Percentiles rank a stretch among this genome's conserved stretches.
These are phyloP conservation scores for Darksidea phi DNA, from an alignment of 495 filamentous ascomycete genomes.

Conservation along the genomic window DNA sequence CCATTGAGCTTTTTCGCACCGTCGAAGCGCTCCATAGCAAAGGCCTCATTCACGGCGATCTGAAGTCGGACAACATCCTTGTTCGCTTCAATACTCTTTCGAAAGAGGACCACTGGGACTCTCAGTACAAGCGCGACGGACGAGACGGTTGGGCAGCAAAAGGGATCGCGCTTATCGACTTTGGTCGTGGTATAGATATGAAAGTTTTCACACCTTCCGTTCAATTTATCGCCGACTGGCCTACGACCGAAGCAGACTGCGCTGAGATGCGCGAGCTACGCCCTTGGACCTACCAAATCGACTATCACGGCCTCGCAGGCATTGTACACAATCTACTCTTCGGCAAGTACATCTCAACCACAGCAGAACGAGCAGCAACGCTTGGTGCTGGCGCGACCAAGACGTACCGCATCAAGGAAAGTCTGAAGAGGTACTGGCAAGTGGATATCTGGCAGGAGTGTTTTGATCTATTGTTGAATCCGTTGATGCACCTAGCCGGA, in stretches of 20 bases:
- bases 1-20: constrained; percentile 85
- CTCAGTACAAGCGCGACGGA: constrained; percentile 69
- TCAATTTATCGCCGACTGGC: constrained; percentile 94
- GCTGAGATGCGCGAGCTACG: constrained; percentile 89
- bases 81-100: constrained; percentile 67
- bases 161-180: constrained; percentile 86
- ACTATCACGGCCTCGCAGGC: constrained; percentile 88
- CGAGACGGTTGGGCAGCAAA: constrained; percentile 74
- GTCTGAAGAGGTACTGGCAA: constrained; percentile 92
- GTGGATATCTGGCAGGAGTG: constrained; percentile 79
- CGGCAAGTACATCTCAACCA: constrained; percentile 89
- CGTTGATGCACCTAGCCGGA: constrained; percentile 57
- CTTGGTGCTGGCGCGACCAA: constrained; percentile 54
- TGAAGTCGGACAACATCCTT: constrained; percentile 94
- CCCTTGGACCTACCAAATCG: constrained; percentile 94
- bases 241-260: constrained; percentile 78
- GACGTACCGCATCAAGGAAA: constrained; percentile 70
- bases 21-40: constrained; percentile 81
- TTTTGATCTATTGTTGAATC: constrained; percentile 87
- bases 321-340: constrained; percentile 84
- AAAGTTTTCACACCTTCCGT: constrained; percentile 71
- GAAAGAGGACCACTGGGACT: constrained; percentile 48
- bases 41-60: constrained; percentile 83
- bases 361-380: constrained; percentile 43
- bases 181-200: constrained; percentile 94